A percentile compares a stretch with the other conserved stretches of the same genome.
These are phyloP conservation scores for Bacidia rubella DNA, from an alignment of 495 filamentous ascomycete species.

Conservation along the genomic window DNA sequence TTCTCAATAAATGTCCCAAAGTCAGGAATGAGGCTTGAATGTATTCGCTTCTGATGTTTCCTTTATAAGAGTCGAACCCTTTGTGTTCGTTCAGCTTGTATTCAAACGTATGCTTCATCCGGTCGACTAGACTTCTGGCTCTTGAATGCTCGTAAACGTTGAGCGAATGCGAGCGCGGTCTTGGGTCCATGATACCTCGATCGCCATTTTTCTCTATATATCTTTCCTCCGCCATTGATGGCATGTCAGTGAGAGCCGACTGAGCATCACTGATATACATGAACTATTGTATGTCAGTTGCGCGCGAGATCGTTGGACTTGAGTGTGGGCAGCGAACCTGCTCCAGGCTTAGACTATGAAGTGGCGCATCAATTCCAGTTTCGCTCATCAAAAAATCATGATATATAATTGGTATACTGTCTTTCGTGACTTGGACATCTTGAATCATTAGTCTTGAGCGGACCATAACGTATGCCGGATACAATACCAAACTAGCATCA, in stretches of 20 bases:
- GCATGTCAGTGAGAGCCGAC: constrained; percentile 26
- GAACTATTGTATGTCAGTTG: constrained; percentile 12
- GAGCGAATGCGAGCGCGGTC: constrained; percentile 5
- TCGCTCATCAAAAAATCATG: constrained; percentile 28
- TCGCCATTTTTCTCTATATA: constrained; percentile 38
- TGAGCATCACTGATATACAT: constrained; percentile 22
- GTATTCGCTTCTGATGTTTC: constrained; percentile 25
- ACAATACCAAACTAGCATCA: background rate
- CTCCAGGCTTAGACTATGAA: constrained; percentile 25
- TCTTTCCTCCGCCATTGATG: constrained; percentile 54
- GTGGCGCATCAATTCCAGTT: constrained; percentile 19
- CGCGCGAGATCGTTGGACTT: constrained; percentile 1
- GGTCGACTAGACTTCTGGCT: constrained; percentile 15
- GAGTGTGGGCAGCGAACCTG: constrained; percentile 19
- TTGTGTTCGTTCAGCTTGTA: constrained; percentile 22
- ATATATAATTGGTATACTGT: constrained; percentile 25
- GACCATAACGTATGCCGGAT: background rate
- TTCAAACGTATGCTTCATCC: constrained; percentile 29
- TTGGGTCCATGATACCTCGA: background rate
- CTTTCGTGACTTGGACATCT: constrained; percentile 28
- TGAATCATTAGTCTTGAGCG: background rate
- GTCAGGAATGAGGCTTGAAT: constrained; percentile 23
- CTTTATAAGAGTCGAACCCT: constrained; percentile 21
- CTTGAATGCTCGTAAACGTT: constrained; percentile 3
- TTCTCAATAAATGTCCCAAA: constrained; percentile 23